Conservation (phyloP, 2,329 filamentous ascomycete species). For the Bipolaris sorokiniana region DNA sequence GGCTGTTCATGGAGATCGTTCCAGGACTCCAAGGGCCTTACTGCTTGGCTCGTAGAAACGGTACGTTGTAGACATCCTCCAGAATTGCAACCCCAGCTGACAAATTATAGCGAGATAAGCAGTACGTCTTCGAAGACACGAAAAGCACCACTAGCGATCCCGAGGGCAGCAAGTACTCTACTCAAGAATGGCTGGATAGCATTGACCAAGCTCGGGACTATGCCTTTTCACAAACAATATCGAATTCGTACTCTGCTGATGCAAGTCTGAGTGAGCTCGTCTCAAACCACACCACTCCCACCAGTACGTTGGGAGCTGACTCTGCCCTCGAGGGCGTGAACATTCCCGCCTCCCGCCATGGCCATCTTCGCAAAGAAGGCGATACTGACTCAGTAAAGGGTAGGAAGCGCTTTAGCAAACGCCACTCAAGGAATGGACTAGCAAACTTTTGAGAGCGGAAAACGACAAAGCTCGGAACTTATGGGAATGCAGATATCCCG, state of each 20-base stretch:
- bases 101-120: slow-evolving; percentile 75
- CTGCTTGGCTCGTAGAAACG: slow-evolving; percentile 89
- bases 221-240: slow-evolving; percentile 73
- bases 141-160: slow-evolving; percentile 71
- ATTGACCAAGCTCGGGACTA: slow-evolving; percentile 86
- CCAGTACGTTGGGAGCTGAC: slow-evolving; percentile 71
- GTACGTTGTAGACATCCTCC: slow-evolving; percentile 63
- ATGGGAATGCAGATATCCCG: background rate
- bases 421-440: slow-evolving; percentile 92
- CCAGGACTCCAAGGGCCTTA: slow-evolving; percentile 84
- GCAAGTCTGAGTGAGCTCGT: slow-evolving; percentile 53
- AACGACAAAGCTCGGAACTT: background rate
- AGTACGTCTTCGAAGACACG: slow-evolving; percentile 92
- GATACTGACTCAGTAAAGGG: slow-evolving; percentile 64
- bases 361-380: slow-evolving; percentile 55
- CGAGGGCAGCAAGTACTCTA: slow-evolving; percentile 69
- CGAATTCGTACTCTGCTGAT: slow-evolving; percentile 67
- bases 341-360: slow-evolving; percentile 61
- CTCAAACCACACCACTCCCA: slow-evolving; percentile 73
- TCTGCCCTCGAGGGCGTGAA: slow-evolving; percentile 50
- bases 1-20: slow-evolving; percentile 81
- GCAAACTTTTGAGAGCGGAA: slow-evolving; percentile 72
- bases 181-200: slow-evolving; percentile 90
- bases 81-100: slow-evolving; percentile 5
- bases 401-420: slow-evolving; percentile 79